phyloP scores from a whole-genome alignment of 495 filamentous ascomycete species.

The Penicillium mononematosum region DNA sequence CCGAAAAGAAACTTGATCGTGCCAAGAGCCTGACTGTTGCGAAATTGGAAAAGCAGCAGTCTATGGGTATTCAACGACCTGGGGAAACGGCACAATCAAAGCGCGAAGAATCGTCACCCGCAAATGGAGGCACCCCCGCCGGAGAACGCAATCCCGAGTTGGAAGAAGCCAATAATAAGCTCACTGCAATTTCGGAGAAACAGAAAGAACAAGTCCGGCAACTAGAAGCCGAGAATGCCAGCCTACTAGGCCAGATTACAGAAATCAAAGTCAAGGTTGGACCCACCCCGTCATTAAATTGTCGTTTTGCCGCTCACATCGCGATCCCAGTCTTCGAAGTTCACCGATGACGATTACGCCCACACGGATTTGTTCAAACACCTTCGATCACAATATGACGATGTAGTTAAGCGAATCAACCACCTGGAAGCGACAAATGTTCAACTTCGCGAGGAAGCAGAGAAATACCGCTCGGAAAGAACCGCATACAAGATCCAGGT shows the following conservation, averaged over 20 bases:
- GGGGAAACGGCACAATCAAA: constrained; percentile 54
- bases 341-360: constrained; percentile 91
- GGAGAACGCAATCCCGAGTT: constrained; percentile 55
- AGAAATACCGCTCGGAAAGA: constrained; percentile 79
- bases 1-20: constrained; percentile 89
- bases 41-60: constrained; percentile 87
- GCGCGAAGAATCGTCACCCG: constrained; percentile 49
- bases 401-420: constrained; percentile 87
- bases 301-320: constrained; percentile 8
- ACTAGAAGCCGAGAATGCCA: constrained; percentile 75
- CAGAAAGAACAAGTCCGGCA: constrained; percentile 84
- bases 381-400: constrained; percentile 85
- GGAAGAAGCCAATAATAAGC: constrained; percentile 70
- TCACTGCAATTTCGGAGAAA: constrained; percentile 69
- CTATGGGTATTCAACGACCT: constrained; percentile 59
- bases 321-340: constrained; percentile 53
- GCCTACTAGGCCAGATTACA: constrained; percentile 74
- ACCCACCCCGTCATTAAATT: not conserved
- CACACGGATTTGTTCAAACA: constrained; percentile 90
- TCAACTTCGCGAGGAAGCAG: constrained; percentile 77
- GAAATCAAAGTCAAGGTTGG: constrained; percentile 58
- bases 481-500: constrained; percentile 76
- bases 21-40: constrained; percentile 83
- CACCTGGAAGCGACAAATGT: constrained; percentile 86
- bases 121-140: constrained; percentile 55